These are phyloP conservation scores for Medicago truncatula DNA, from an alignment of 306 rosid species.

Conservation along the genomic window DNA sequence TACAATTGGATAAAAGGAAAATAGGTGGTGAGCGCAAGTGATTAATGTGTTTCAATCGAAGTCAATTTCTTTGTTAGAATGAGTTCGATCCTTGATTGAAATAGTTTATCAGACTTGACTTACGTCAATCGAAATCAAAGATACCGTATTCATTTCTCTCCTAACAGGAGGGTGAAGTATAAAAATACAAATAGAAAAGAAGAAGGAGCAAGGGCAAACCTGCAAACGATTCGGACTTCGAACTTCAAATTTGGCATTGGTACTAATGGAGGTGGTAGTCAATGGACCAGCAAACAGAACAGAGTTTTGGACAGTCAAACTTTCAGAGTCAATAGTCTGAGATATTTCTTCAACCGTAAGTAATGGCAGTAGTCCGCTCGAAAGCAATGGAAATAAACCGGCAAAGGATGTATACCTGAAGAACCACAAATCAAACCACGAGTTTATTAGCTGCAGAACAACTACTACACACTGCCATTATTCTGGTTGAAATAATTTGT, in stretches of 20 bases:
- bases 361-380: slow-evolving; percentile 68
- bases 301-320: slow-evolving; percentile 76
- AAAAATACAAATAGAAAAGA: not conserved
- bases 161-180: not conserved
- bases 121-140: not conserved
- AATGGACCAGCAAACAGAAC: slow-evolving; percentile 83
- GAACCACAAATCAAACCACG: slow-evolving; percentile 29
- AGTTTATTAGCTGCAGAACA: not conserved
- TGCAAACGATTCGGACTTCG: slow-evolving; percentile 90
- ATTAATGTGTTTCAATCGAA: too few relatives aligned
- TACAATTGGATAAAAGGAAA: too few relatives aligned
- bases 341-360: slow-evolving; percentile 90
- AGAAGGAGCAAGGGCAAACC: slow-evolving; percentile 48
- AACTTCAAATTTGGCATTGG: slow-evolving; percentile 83
- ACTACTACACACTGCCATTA: not conserved
- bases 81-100: too few relatives aligned
- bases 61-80: too few relatives aligned
- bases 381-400: slow-evolving; percentile 80
- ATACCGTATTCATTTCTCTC: not conserved
- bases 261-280: slow-evolving; percentile 80
- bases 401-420: slow-evolving; percentile 81
- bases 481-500: not conserved
- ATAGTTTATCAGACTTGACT: too few relatives aligned
- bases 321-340: slow-evolving; percentile 77
- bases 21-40: too few relatives aligned